A percentile compares a stretch with the other conserved stretches of the same genome.
Conservation (phyloP, 2,329 filamentous ascomycete species). For the Capronia coronata region DNA sequence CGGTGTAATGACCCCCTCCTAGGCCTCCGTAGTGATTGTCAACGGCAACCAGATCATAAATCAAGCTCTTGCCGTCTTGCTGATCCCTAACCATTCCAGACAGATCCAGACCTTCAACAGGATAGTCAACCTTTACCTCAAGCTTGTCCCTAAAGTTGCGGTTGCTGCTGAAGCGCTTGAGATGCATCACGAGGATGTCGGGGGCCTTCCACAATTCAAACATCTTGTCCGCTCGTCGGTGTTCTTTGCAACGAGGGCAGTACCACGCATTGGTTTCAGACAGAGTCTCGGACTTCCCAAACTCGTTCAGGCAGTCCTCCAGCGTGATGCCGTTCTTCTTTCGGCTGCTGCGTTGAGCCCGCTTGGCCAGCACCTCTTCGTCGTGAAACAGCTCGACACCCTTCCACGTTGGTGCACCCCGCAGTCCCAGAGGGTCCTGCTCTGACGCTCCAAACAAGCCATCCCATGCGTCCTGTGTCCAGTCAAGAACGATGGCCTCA, state of each 20-base stretch:
- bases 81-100: slow-evolving; percentile 70
- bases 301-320: slow-evolving; percentile 88
- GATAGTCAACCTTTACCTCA: slow-evolving; percentile 85
- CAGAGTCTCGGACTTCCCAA: slow-evolving; percentile 85
- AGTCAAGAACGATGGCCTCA: slow-evolving; percentile 83
- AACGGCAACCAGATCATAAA: slow-evolving; percentile 91
- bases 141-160: slow-evolving; percentile 82
- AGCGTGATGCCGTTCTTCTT: slow-evolving; percentile 72
- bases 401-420: slow-evolving; percentile 55
- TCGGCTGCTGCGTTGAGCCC: slow-evolving; percentile 57
- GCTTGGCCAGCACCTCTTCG: slow-evolving; percentile 58
- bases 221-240: slow-evolving; percentile 87
- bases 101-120: slow-evolving; percentile 78
- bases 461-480: slow-evolving; percentile 65
- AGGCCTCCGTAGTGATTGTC: slow-evolving; percentile 94
- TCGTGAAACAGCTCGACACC: slow-evolving; percentile 50
- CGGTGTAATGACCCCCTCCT: slow-evolving; percentile 93
- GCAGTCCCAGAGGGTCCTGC: slow-evolving; percentile 44
- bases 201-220: slow-evolving; percentile 96
- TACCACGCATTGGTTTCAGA: slow-evolving; percentile 98
- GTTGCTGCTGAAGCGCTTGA: slow-evolving; percentile 89
- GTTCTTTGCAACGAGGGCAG: slow-evolving; percentile 90
- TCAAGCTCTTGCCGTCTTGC: slow-evolving; percentile 71
- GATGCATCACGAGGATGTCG: slow-evolving; percentile 87
- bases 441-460: slow-evolving; percentile 54